phyloP scores from a whole-genome alignment of 2,329 filamentous ascomycete species.

The Amylocarpus encephaloides region DNA sequence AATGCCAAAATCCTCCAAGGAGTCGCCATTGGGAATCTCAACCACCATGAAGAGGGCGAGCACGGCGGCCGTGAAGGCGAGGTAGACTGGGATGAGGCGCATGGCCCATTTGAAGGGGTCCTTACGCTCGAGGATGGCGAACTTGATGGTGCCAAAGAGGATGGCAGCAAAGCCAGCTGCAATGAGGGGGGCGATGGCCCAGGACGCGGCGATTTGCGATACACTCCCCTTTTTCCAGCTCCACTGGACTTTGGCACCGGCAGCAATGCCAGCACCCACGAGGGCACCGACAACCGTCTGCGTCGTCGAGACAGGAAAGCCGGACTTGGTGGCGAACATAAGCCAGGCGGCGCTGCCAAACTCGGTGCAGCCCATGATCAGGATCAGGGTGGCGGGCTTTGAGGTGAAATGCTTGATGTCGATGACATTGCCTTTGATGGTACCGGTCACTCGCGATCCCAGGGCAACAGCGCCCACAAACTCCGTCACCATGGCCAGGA shows the following conservation, averaged over 20 bases:
- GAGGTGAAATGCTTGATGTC: conserved; percentile 50
- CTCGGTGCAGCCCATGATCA: conserved; percentile 59
- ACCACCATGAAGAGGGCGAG: conserved; percentile 74
- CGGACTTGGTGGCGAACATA: conserved; percentile 73
- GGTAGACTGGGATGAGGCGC: conserved; percentile 68
- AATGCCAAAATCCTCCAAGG: conserved; percentile 57
- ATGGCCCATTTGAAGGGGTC: conserved; percentile 69
- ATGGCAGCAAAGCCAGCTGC: conserved; percentile 56
- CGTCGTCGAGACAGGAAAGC: conserved; percentile 66
- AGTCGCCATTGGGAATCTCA: conserved; percentile 68
- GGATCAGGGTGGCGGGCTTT: conserved; percentile 60
- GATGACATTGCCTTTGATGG: conserved; percentile 75
- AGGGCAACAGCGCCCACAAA: conserved; percentile 52
- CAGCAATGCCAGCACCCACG: conserved; percentile 60
- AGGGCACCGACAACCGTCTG: conserved; percentile 66
- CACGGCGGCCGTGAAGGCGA: conserved; percentile 67
- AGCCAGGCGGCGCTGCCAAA: conserved; percentile 66
- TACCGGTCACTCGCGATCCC: conserved; percentile 64
- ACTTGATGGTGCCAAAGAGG: conserved; percentile 70
- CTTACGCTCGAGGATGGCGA: conserved; percentile 63
- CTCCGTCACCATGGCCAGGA: conserved; percentile 13
- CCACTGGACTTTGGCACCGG: conserved; percentile 57
- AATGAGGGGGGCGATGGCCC: conserved; percentile 65
- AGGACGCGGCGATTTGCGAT: conserved; percentile 60
- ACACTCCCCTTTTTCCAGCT: conserved; percentile 62